These are phyloP conservation scores for Staphylotrichum tortipilum DNA, from an alignment of 495 filamentous ascomycete species.

Conservation along the genomic window DNA sequence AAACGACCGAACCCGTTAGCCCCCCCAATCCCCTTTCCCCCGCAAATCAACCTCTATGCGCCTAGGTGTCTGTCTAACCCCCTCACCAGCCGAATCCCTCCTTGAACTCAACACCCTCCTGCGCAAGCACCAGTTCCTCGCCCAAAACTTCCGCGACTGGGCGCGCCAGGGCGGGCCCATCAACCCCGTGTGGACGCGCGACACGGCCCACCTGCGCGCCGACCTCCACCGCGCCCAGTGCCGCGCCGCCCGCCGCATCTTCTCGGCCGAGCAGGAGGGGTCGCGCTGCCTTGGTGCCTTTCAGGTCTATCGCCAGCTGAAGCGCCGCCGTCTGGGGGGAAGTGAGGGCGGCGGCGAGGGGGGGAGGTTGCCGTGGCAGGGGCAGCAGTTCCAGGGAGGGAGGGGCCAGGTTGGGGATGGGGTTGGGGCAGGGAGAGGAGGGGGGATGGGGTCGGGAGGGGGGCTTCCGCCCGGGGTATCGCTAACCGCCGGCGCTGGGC, in stretches of 20 bases:
- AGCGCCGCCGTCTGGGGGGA: conserved; percentile 17
- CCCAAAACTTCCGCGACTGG: conserved; percentile 37
- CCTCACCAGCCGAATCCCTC: conserved; percentile 33
- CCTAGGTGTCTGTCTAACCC: too few species aligned
- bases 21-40: not conserved
- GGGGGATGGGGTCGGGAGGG: too few species aligned
- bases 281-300: conserved; percentile 37
- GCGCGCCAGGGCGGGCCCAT: conserved; percentile 36
- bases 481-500: conserved; percentile 15
- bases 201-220: conserved; percentile 28
- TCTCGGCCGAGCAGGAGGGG: conserved; percentile 28
- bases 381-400: not conserved
- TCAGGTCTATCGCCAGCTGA: conserved; percentile 34
- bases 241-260: conserved; percentile 38
- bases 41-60: not conserved
- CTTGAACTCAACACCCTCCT: conserved; percentile 32
- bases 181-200: conserved; percentile 36
- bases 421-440: too few species aligned
- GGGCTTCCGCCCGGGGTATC: too few species aligned
- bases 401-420: conserved; percentile 4
- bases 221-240: conserved; percentile 42
- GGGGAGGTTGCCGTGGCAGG: too few species aligned
- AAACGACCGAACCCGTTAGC: conserved; percentile 37
- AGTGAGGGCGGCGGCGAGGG: not conserved
- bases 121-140: conserved; percentile 30